These are phyloP conservation scores for Blyttiomyces sp. DNA, from an alignment of 371 early-diverging fungal species.

Conservation along the genomic window DNA sequence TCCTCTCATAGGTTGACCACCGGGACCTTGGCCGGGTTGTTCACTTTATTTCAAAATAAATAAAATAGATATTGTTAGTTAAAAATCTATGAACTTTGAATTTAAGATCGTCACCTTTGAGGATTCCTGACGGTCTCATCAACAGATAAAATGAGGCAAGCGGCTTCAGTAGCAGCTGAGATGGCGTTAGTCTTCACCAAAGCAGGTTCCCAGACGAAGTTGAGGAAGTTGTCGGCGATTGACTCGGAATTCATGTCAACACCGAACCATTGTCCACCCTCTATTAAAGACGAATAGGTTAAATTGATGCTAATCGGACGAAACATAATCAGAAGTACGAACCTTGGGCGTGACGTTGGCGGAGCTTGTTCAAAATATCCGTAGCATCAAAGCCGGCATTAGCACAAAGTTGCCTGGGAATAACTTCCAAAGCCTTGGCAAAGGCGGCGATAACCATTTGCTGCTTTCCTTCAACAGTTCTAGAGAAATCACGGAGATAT, in stretches of 20 bases:
- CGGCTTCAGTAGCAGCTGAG: conserved; percentile 94
- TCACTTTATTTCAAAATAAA: no score
- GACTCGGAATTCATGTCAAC: conserved; percentile 91
- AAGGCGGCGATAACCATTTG: conserved; percentile 95
- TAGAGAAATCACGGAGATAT: conserved; percentile 87
- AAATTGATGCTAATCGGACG: neutral
- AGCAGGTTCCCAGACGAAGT: conserved; percentile 99
- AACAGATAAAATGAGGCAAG: conserved; percentile 90
- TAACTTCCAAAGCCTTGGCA: conserved; percentile 98
- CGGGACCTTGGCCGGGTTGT: conserved; percentile 41
- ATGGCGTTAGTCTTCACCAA: conserved; percentile 98
- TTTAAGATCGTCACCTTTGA: no score
- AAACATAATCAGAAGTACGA: conserved; percentile 1
- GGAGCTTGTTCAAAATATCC: conserved; percentile 93
- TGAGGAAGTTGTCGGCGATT: conserved; percentile 87
- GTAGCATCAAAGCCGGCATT: conserved; percentile 99
- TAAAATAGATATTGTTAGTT: no score
- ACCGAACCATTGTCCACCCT: conserved; percentile 83
- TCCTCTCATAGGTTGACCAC: conserved; percentile 15
- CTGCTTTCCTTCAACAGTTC: conserved; percentile 93
- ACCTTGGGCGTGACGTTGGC: conserved; percentile 87
- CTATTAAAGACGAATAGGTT: conserved; percentile 3
- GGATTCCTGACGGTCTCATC: conserved; percentile 90
- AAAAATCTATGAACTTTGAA: no score
- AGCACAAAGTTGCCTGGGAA: conserved; percentile 97